Percentiles rank a stretch among this genome's conserved stretches.
These are phyloP conservation scores for Phlebiopsis flavidoalba DNA, from an alignment of 768 basidiomycete species.

Conservation along the genomic window DNA sequence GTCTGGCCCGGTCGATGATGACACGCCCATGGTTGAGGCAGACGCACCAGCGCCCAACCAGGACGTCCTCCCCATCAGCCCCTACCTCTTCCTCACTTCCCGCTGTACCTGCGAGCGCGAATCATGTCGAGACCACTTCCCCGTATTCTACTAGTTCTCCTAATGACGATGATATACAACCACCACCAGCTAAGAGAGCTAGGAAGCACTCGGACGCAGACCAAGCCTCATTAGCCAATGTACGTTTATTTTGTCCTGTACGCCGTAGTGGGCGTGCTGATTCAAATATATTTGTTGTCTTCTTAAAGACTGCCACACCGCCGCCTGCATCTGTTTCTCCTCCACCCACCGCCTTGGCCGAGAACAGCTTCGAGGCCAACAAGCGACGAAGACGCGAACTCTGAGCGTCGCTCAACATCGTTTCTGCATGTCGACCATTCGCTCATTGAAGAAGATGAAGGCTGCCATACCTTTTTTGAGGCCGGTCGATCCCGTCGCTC, in stretches of 20 bases:
- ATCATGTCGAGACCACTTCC: conserved; percentile 22
- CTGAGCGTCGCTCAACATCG: conserved; percentile 71
- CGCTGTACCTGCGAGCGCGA: conserved; percentile 26
- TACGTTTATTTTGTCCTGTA: conserved; percentile 48
- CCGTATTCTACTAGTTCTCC: conserved; percentile 27
- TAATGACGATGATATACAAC: conserved; percentile 53
- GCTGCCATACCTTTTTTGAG: conserved; percentile 76
- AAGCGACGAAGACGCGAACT: conserved; percentile 29
- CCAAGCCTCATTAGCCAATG: conserved; percentile 67
- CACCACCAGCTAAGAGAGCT: conserved; percentile 81
- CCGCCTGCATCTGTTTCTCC: conserved; percentile 52
- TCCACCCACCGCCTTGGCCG: conserved; percentile 2
- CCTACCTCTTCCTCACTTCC: conserved; percentile 22
- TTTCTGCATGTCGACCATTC: conserved; percentile 72
- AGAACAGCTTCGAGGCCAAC: conserved; percentile 15
- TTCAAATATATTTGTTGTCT: conserved; percentile 24
- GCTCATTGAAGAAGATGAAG: conserved; percentile 80
- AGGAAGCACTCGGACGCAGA: conserved; percentile 74
- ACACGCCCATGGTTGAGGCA: conserved; percentile 12
- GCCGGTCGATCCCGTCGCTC: conserved; percentile 84
- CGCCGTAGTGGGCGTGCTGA: conserved; percentile 54
- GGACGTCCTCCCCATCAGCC: conserved; percentile 16
- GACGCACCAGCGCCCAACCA: conserved; percentile 16
- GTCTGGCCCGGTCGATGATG: conserved; percentile 14
- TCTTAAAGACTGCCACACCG: conserved; percentile 67